Percentiles rank a stretch among this genome's conserved stretches.
These are phyloP conservation scores for Fusarium nisikadoi DNA, from an alignment of 2,329 filamentous ascomycete genomes.

Conservation along the genomic window DNA sequence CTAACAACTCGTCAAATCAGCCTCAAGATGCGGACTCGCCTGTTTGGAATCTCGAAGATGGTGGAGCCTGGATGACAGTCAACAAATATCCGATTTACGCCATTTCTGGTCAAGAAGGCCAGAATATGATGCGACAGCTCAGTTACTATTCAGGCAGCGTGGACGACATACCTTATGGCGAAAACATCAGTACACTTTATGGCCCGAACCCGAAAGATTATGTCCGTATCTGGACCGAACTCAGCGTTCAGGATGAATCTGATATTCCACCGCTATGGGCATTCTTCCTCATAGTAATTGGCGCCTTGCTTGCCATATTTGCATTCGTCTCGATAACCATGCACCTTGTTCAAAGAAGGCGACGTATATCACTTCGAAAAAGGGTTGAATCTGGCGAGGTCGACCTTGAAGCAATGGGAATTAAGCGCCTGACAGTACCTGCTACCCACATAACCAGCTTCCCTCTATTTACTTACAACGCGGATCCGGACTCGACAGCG, in stretches of 20 bases:
- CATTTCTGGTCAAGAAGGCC: conserved; percentile 74
- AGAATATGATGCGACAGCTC: conserved; percentile 75
- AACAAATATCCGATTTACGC: conserved; percentile 86
- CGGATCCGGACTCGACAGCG: conserved; percentile 57
- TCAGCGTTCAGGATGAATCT: conserved; percentile 58
- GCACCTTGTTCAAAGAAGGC: conserved; percentile 79
- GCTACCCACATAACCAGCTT: conserved; percentile 75
- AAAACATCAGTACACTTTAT: conserved; percentile 65
- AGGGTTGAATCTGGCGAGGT: conserved; percentile 83
- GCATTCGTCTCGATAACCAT: conserved; percentile 74
- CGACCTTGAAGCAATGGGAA: conserved; percentile 85
- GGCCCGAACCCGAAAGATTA: conserved; percentile 67
- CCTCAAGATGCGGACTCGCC: conserved; percentile 74
- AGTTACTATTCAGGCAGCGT: conserved; percentile 82
- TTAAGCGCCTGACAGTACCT: conserved; percentile 84
- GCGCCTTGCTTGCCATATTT: conserved; percentile 75
- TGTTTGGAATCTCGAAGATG: conserved; percentile 77
- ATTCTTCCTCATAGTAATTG: conserved; percentile 77
- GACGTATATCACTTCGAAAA: conserved; percentile 73
- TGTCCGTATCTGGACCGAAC: conserved; percentile 68
- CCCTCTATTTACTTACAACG: conserved; percentile 81
- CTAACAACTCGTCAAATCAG: conserved; percentile 64
- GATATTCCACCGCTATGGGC: conserved; percentile 82
- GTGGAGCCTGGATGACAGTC: conserved; percentile 74
- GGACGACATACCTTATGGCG: conserved; percentile 67